Percentiles rank a stretch among this genome's conserved stretches.
Evolutionary conservation across 2,329 filamentous ascomycete species (phyloP).

Genomic region (Parafenestella ontariensis): DNA sequence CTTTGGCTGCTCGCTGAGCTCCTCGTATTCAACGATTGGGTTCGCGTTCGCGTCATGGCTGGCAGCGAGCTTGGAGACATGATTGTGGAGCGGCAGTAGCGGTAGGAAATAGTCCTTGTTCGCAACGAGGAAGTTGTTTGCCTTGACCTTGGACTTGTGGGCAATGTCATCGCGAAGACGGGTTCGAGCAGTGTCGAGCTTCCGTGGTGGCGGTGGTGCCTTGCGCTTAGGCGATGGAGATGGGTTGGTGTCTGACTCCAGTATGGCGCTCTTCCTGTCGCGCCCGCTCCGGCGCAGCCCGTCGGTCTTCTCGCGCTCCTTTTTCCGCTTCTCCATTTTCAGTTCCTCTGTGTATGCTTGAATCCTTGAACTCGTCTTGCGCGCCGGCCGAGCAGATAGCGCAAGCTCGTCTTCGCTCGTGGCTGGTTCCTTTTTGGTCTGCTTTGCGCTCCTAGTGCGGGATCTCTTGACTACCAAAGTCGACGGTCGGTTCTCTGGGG

Average conservation of each 20-base stretch:
- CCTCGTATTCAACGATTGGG: constrained; percentile 49
- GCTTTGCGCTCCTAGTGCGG: background rate
- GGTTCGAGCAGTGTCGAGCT: constrained; percentile 49
- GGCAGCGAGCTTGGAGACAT: constrained; percentile 50
- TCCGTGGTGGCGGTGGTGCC: constrained; percentile 19
- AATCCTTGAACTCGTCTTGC: constrained; percentile 18
- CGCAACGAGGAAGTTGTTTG: constrained; percentile 55
- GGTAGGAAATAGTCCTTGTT: constrained; percentile 57
- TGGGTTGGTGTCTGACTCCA: constrained; percentile 40
- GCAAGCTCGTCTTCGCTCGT: constrained; percentile 37
- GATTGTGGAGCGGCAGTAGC: constrained; percentile 53
- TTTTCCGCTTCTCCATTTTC: constrained; percentile 43
- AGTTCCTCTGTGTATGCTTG: constrained; percentile 29
- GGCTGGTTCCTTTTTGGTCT: constrained; percentile 4
- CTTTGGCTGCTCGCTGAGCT: constrained; percentile 53
- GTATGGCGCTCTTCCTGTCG: constrained; percentile 33
- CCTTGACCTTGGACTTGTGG: constrained; percentile 51
- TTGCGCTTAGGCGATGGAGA: constrained; percentile 17
- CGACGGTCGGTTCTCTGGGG: background rate
- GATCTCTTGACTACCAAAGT: background rate
- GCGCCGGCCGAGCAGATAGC: constrained; percentile 11
- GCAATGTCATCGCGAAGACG: constrained; percentile 53
- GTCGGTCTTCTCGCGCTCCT: constrained; percentile 13
- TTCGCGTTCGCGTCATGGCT: constrained; percentile 21
- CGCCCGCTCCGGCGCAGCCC: constrained; percentile 32